phyloP scores from a whole-genome alignment of 2,329 filamentous ascomycete species.

The Stachybotrys echinatus region DNA sequence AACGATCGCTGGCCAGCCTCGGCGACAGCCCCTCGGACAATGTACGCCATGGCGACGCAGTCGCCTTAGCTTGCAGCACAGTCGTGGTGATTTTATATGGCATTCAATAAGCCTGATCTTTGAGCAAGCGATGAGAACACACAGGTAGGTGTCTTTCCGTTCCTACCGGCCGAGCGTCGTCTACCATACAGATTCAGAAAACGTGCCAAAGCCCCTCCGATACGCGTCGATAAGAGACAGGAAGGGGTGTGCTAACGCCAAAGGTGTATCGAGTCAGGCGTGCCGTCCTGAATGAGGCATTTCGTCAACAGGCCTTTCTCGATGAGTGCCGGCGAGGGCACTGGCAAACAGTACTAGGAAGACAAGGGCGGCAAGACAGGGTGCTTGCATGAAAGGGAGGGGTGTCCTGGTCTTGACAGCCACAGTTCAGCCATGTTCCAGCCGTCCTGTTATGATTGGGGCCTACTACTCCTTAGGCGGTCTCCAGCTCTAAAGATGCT shows the following conservation, averaged over 20 bases:
- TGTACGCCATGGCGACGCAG: not conserved
- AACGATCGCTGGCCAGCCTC: not conserved
- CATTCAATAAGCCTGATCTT: too few relatives aligned
- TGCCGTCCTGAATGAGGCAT: constrained; percentile 1
- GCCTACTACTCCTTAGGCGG: not conserved
- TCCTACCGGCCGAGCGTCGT: too few relatives aligned
- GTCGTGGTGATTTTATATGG: not conserved
- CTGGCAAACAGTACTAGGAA: not conserved
- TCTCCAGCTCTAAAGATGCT: not conserved
- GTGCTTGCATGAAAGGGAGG: not conserved
- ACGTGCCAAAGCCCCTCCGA: not conserved
- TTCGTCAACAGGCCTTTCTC: constrained; percentile 2
- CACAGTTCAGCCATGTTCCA: not conserved
- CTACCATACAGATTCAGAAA: too few relatives aligned
- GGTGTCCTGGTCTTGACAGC: not conserved
- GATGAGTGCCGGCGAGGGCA: not conserved
- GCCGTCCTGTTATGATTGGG: not conserved
- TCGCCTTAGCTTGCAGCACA: not conserved
- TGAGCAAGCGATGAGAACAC: too few relatives aligned
- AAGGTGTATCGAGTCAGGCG: not conserved
- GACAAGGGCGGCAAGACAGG: not conserved
- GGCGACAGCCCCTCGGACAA: not conserved
- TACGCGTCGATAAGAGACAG: not conserved
- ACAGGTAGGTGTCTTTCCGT: too few relatives aligned
- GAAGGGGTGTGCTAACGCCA: not conserved